Evolutionary conservation across 768 basidiomycete genomes (phyloP), one percentile per base, ranked within the genome.

Genomic region (Russula brevipes): DNA sequence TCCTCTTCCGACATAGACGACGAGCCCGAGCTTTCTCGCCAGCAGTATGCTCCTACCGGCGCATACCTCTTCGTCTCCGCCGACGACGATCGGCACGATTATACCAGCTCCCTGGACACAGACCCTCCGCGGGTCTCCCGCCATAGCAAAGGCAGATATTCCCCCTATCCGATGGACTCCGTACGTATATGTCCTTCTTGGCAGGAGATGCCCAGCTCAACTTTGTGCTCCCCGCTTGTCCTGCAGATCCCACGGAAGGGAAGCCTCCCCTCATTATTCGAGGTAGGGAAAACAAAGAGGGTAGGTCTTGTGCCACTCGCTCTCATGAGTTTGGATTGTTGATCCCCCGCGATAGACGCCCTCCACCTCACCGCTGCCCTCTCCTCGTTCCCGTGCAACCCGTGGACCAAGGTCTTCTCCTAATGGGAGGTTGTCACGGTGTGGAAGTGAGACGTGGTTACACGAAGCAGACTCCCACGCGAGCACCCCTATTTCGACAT

Each of bases 401-500:
- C 69, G 66, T 56, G 64, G 66, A 14, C 33, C 66, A 44, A 55
- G 64, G 8, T 54, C 54, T n/a, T 39, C 55, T 30, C 52, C 55
- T 31, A 54, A 61, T 50, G 50, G 66, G 49, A 57, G 64, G 33
- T 17, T 33, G 35, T 60, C 66, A 16, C 63, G 69, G 33, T 66
- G 70, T 47, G 60, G 62, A 56, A 67, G 54, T 59, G 69, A 65
- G 66, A 60, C 67, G 66, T 59, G 71, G 74, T 58, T 69, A 69
- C 59, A 66, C 14, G 73, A 74, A 24, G 53, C 66, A 49, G 73
- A 74, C 53, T 66, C 64, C 38, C 69, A 71, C 33, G 73, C 71
- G 6, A 72, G 69, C 69, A 89, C 86, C 14, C 90, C 90, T 58
- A 91, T 92, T 59, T 92, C 90, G 33, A 81, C 82, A 44, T 91